Conservation (phyloP, 2,329 filamentous ascomycete species). For the Neurospora sp. region DNA sequence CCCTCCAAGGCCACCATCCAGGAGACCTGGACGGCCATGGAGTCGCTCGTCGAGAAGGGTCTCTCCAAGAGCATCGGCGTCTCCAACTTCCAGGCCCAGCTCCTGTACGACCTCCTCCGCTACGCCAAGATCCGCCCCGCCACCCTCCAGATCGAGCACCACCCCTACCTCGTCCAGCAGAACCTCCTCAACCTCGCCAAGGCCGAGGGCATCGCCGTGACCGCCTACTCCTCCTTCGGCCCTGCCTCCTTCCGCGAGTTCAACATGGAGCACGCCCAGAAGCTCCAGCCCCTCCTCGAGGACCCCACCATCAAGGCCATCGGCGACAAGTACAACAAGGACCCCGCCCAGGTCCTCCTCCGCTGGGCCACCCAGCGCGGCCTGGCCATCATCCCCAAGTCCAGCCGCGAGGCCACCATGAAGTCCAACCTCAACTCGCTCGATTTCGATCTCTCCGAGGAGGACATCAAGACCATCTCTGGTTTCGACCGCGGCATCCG, state of each 20-base stretch:
- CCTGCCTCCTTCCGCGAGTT: slow-evolving; percentile 72
- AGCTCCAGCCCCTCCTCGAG: slow-evolving; percentile 61
- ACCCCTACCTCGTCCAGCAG: slow-evolving; percentile 75
- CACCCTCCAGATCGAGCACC: slow-evolving; percentile 80
- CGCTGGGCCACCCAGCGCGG: slow-evolving; percentile 80
- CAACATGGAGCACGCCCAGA: slow-evolving; percentile 57
- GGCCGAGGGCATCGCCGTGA: slow-evolving; percentile 61
- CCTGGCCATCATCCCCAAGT: slow-evolving; percentile 77
- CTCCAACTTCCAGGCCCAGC: slow-evolving; percentile 71
- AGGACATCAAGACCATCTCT: slow-evolving; percentile 58
- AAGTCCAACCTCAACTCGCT: slow-evolving; percentile 58
- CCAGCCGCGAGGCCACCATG: slow-evolving; percentile 43
- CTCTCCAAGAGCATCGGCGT: slow-evolving; percentile 68
- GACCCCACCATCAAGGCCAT: slow-evolving; percentile 54
- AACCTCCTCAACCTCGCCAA: slow-evolving; percentile 61
- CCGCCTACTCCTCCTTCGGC: slow-evolving; percentile 78
- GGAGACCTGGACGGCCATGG: slow-evolving; percentile 77
- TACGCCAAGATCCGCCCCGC: slow-evolving; percentile 67
- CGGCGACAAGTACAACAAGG: slow-evolving; percentile 61
- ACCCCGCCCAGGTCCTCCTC: slow-evolving; percentile 71
- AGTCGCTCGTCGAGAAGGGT: slow-evolving; percentile 58
- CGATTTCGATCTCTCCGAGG: slow-evolving; percentile 54
- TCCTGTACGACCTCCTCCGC: slow-evolving; percentile 70
- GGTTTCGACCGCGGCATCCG: slow-evolving; percentile 56
- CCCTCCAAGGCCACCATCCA: slow-evolving; percentile 62